These are phyloP conservation scores for Pinus albicaulis DNA, from an alignment of 75 land plant genomes.

Conservation along the genomic window DNA sequence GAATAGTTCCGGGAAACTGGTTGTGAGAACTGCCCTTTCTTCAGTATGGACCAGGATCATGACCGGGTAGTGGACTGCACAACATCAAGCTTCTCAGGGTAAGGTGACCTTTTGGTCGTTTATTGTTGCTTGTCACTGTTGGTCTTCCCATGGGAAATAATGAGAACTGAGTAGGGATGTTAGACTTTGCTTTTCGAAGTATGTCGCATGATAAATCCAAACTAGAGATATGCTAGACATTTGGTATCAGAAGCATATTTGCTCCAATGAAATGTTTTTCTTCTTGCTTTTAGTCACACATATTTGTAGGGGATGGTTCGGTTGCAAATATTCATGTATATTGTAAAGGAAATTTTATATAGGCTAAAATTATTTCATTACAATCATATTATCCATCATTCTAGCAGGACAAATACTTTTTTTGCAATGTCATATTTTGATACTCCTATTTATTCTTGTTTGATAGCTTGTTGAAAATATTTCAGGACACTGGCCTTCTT, in stretches of 20 bases:
- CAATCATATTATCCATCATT: neutral
- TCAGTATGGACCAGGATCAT: conserved; percentile 77
- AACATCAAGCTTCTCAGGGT: conserved; percentile 93
- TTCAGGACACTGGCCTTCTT: too few relatives aligned
- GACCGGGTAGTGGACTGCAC: conserved; percentile 84
- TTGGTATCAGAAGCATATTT: neutral
- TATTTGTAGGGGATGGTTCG: neutral
- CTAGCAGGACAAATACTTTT: neutral
- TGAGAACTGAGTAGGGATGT: neutral
- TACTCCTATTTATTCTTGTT: neutral
- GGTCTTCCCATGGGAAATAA: neutral
- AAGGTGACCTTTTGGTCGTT: conserved; percentile 11
- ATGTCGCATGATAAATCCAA: neutral
- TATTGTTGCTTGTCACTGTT: neutral
- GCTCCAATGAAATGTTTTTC: neutral
- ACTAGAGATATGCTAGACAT: neutral
- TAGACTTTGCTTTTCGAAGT: neutral
- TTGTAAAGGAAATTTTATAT: neutral
- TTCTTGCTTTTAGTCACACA: neutral
- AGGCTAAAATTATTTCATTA: neutral
- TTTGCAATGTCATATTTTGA: neutral
- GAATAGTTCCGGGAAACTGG: conserved; percentile 78
- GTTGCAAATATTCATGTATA: neutral
- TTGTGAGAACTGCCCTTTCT: conserved; percentile 93
- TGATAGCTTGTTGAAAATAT: neutral